Evolutionary conservation across 768 basidiomycete genomes (phyloP), one percentile per base, ranked within the genome.

Genomic region (Boletus patriciae): DNA sequence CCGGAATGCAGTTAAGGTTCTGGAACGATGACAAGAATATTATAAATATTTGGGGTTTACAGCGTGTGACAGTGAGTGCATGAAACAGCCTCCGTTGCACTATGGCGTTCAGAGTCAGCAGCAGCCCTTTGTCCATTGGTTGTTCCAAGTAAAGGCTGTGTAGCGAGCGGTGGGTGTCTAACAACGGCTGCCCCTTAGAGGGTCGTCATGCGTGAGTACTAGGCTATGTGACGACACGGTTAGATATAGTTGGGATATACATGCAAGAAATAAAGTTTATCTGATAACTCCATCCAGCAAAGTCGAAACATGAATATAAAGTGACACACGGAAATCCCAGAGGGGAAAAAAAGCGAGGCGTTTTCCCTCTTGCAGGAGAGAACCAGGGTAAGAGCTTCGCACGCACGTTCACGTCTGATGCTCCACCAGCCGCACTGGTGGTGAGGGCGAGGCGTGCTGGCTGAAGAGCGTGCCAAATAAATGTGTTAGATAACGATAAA

Each of bases 351-450:
- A 42, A 41, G 59, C 42, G 34, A 63, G 49, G 56, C 34, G 27
- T 62, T 54, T 45, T 12, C 54, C 57, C 19, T 34, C 53, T 52
- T 59, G 62, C 52, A 21, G 46, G 46, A 53, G 43, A 52, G 55
- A 60, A 59, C 45, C 46, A 55, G 49, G 55, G 52, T 13, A 54
- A 61, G 31, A 31, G 64, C 67, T 63, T 69, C 67, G 57, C 59
- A 64, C 67, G 52, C 66, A 67, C 59, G 67, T 69, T 64, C 58
- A 61, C 27, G 25, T 18, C 29, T 59, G 66, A 56, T 62, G 64
- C 57, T 64, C 55, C 62, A 63, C 56, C 42, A 46, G 50, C 44
- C 54, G 44, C 34, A 23, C 48, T 50, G 50, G 52, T 27, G 38
- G 64, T 46, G 64, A 50, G 58, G 58, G 61, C n/a, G 50, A 60